These are phyloP conservation scores for Wickerhamiella azymoides DNA, from an alignment of 805 yeast genomes.

Conservation along the genomic window DNA sequence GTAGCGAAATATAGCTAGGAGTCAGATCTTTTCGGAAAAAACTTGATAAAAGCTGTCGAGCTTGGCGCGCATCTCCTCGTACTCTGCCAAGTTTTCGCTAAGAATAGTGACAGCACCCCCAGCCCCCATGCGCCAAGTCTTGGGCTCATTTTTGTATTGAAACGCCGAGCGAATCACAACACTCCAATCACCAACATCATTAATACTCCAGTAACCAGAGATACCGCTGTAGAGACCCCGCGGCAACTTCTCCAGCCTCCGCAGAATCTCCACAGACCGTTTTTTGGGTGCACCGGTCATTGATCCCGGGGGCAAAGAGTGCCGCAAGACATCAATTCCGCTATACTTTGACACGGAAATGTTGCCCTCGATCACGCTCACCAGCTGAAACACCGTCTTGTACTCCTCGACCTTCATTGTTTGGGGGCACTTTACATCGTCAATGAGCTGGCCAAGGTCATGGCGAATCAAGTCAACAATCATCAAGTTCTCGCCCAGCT, in stretches of 20 bases:
- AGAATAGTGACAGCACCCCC: conserved; percentile 96
- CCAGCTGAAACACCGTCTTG: conserved; percentile 78
- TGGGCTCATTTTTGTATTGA: conserved; percentile 21
- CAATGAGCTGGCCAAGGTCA: conserved; percentile 59
- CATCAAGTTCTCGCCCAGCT: conserved; percentile 91
- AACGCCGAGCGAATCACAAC: conserved; percentile 81
- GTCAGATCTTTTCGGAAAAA: conserved; percentile 25
- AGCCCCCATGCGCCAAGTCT: conserved; percentile 79
- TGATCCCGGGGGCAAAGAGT: conserved; percentile 91
- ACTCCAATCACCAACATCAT: conserved; percentile 88
- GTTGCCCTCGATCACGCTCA: conserved; percentile 70
- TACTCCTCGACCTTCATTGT: conserved; percentile 91
- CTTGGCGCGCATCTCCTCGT: conserved; percentile 82
- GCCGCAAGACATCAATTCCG: conserved; percentile 68
- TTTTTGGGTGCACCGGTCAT: conserved; percentile 99
- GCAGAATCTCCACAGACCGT: conserved; percentile 74
- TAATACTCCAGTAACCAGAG: conserved; percentile 85
- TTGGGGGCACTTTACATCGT: conserved; percentile 54
- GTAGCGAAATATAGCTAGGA: background rate
- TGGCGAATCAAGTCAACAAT: conserved; percentile 92
- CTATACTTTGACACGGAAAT: conserved; percentile 28
- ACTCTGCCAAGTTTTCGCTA: conserved; percentile 70
- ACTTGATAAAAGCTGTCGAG: conserved; percentile 68
- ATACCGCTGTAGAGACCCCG: conserved; percentile 92
- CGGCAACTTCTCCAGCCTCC: conserved; percentile 38